Base-by-base conservation (phyloP, 331 rosid genomes). In the Malus hybrid region DNA sequence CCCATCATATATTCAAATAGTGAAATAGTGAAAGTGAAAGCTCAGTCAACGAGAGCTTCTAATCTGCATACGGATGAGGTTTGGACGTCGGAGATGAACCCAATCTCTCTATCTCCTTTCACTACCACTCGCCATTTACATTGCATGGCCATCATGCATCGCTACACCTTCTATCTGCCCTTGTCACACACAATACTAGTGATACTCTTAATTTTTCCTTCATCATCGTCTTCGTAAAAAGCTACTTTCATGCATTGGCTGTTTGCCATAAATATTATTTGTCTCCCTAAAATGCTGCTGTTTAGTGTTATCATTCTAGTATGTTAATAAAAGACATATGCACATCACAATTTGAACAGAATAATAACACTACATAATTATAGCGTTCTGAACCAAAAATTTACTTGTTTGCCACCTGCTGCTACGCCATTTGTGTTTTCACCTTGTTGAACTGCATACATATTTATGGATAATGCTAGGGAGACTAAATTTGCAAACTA, bases 51-150 rank as follows among this genome's bases (percentile, higher is more conserved):
- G 83, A 89, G 85, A 86, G 88, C 95, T 90, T 90, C 93, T 85
- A 77, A 81, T 85, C 77, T 89, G 80, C 67, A 31, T 67, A 24
- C 24, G 99, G 99, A 92, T 90, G 67, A 92, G 96, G 92, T 81
- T 88, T 89, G 87, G 69, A 80, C 76, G 96, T 67, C 86, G 86
- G 85, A 86, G 87, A 89, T 91, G 28, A 18, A 39, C 63, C 71
- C 29, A 5, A n/a, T 44, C 77, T 54, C 42, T 59, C 34, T 6
- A 50, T 50, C 56, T 50, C 56, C n/a, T 5, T 50, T 50, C 56
- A 50, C n/a, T 50, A 50, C 9, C 6, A 50, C 56, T 15, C 8
- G 6, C 56, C 56, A 5, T 5, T 15, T 15, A 16, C 56, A 19
- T 68, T 76, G 29, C 67, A 68, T 76, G 27, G 55, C 22, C 68